phyloP scores from a whole-genome alignment of 2,329 filamentous ascomycete genomes.

The Fusarium concolor region DNA sequence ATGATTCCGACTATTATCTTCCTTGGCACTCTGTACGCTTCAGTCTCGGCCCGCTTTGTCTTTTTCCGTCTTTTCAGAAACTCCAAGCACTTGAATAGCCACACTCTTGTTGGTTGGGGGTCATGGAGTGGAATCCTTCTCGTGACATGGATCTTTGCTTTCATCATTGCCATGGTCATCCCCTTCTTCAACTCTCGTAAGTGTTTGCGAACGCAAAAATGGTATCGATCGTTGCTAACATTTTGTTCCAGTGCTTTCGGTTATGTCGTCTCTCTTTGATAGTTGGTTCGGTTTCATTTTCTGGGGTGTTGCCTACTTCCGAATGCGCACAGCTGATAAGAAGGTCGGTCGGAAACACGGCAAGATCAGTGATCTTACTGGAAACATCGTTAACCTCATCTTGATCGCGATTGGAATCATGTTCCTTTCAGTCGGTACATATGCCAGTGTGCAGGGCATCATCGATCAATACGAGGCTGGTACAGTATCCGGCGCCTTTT shows the following conservation, averaged over 20 bases:
- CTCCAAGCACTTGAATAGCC: constrained; percentile 81
- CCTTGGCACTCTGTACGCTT: constrained; percentile 89
- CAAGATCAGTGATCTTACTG: constrained; percentile 61
- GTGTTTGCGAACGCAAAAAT: constrained; percentile 36
- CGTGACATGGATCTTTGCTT: constrained; percentile 84
- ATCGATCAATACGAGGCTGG: constrained; percentile 76
- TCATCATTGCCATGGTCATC: constrained; percentile 92
- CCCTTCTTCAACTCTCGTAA: constrained; percentile 86
- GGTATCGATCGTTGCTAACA: constrained; percentile 5
- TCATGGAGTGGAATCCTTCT: constrained; percentile 80
- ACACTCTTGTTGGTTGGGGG: constrained; percentile 85
- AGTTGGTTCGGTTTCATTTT: constrained; percentile 97
- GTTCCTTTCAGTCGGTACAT: constrained; percentile 85
- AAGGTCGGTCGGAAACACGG: constrained; percentile 65
- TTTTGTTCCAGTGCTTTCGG: constrained; percentile 64
- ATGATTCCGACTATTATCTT: constrained; percentile 97
- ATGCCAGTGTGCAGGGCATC: constrained; percentile 79
- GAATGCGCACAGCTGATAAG: constrained; percentile 75
- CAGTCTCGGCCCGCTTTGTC: constrained; percentile 88
- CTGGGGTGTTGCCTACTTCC: constrained; percentile 85
- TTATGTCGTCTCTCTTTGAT: constrained; percentile 91
- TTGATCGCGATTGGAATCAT: constrained; percentile 82
- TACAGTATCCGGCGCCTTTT: constrained; percentile 77
- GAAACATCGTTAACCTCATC: constrained; percentile 74
- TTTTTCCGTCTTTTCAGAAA: constrained; percentile 90